A percentile compares a stretch with the other conserved stretches of the same genome.
These are phyloP conservation scores for Dothistroma pini DNA, from an alignment of 2,329 filamentous ascomycete species.

Conservation along the genomic window DNA sequence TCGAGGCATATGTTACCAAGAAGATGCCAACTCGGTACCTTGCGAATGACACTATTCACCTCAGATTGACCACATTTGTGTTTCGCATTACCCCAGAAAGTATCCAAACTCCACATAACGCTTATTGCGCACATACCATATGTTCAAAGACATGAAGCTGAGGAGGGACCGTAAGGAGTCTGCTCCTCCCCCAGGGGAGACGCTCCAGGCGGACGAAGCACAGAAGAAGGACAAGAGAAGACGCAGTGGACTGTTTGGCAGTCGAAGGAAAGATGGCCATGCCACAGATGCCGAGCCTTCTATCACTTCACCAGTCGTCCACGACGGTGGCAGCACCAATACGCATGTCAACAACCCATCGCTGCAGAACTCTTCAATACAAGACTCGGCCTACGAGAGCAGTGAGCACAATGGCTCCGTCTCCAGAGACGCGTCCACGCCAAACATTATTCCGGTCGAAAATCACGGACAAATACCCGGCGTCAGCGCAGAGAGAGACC, in stretches of 20 bases:
- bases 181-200: not conserved
- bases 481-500: slow-evolving; percentile 25
- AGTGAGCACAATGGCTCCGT: slow-evolving; percentile 17
- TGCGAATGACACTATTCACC: not conserved
- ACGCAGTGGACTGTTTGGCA: slow-evolving; percentile 9
- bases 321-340: slow-evolving; percentile 1
- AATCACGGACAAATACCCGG: slow-evolving; percentile 30
- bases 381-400: slow-evolving; percentile 28
- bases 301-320: not conserved
- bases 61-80: not conserved
- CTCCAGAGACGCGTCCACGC: not conserved
- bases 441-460: slow-evolving; percentile 26
- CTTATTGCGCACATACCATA: not conserved
- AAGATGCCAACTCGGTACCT: not conserved
- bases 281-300: not conserved
- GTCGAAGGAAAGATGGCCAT: not conserved
- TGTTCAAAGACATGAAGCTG: slow-evolving; percentile 1
- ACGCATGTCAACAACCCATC: not conserved
- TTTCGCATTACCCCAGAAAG: not conserved
- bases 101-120: not conserved
- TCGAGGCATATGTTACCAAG: not conserved
- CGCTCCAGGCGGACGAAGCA: not conserved
- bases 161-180: slow-evolving; percentile 4
- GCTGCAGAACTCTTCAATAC: slow-evolving; percentile 5
- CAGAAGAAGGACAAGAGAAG: slow-evolving; percentile 6